These are phyloP conservation scores for Phytophthora europaea DNA, from an alignment of 352 stramenopile species.

Conservation along the genomic window DNA sequence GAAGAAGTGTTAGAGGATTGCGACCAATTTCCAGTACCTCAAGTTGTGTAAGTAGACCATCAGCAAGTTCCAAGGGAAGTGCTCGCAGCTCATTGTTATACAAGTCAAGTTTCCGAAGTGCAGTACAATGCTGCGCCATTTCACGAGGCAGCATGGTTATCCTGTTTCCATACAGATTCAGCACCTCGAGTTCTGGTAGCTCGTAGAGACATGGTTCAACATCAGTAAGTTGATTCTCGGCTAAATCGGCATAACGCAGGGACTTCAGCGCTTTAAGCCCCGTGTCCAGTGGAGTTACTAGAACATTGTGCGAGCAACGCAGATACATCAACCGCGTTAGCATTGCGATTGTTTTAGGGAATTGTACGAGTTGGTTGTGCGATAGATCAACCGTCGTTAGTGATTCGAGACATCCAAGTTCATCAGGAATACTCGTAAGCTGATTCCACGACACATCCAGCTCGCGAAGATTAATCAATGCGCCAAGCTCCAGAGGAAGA, in stretches of 20 bases:
- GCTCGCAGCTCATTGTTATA: slow-evolving; percentile 68
- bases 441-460: slow-evolving; percentile 77
- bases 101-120: slow-evolving; percentile 68
- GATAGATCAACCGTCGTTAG: slow-evolving; percentile 55
- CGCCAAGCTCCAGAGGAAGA: slow-evolving; percentile 65
- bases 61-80: slow-evolving; percentile 63
- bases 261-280: slow-evolving; percentile 36
- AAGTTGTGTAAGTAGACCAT: slow-evolving; percentile 57
- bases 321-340: slow-evolving; percentile 54
- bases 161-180: slow-evolving; percentile 65
- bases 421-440: slow-evolving; percentile 59
- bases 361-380: slow-evolving; percentile 57
- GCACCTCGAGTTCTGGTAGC: slow-evolving; percentile 56
- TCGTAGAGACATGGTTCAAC: slow-evolving; percentile 64
- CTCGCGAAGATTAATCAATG: slow-evolving; percentile 55
- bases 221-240: slow-evolving; percentile 55
- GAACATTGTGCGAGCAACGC: slow-evolving; percentile 60
- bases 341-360: slow-evolving; percentile 64
- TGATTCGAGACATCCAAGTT: slow-evolving; percentile 61
- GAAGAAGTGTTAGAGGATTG: slow-evolving; percentile 66
- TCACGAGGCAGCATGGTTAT: slow-evolving; percentile 58
- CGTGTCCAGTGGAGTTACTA: slow-evolving; percentile 49
- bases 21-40: slow-evolving; percentile 65
- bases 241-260: slow-evolving; percentile 71
- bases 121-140: slow-evolving; percentile 37